Evolutionary conservation across 73 alveolate species (phyloP), one percentile per base, ranked within the genome.

Genomic region (Stentor coeruleus): DNA sequence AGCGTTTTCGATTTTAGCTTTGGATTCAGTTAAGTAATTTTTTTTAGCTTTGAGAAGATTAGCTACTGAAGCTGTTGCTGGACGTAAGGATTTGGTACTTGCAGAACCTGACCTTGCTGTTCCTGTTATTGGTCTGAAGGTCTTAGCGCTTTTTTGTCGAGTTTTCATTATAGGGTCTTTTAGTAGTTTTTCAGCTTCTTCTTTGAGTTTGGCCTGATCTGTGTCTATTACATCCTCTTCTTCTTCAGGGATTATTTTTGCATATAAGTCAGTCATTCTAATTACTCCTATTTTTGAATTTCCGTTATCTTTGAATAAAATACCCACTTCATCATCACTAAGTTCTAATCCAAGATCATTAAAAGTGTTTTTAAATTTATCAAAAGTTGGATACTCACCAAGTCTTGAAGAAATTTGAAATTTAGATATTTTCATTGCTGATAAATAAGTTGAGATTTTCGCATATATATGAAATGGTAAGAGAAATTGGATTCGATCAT

Each of bases 1-100:
- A 31, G 88, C 93, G 60, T 90, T 92, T 74, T 66, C 84, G 37
- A 76, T 66, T 39, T 81, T 82, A 49, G 88, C 28, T 55, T 87
- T 87, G 2, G 92, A 86, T 3, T 82, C 58, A 39, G 86, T 76
- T 2, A 90, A 79, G 77, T 89, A 89, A 59, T 89, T 79, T 73
- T 89, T 89, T 2, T 33, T 66, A 14, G 79, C 49, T n/a, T n/a
- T n/a, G n/a, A n/a, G n/a, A 1, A 20, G 79, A 33, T 20, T 20
- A 1, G 14, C n/a, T 40, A 11, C 37, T 1, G 79, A 66, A 20
- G 40, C 79, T 26, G n/a, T 31, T 1, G n/a, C 11, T 11, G 79
- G 40, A 20, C 79, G n/a, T 37, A 66, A 20, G 37, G 79, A 15
- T 33, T 31, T 66, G 42, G 37, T 11, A 28, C 49, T 28, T 66